Evolutionary conservation across 768 basidiomycete species (phyloP).

Genomic region (Daedaleopsis nitida): DNA sequence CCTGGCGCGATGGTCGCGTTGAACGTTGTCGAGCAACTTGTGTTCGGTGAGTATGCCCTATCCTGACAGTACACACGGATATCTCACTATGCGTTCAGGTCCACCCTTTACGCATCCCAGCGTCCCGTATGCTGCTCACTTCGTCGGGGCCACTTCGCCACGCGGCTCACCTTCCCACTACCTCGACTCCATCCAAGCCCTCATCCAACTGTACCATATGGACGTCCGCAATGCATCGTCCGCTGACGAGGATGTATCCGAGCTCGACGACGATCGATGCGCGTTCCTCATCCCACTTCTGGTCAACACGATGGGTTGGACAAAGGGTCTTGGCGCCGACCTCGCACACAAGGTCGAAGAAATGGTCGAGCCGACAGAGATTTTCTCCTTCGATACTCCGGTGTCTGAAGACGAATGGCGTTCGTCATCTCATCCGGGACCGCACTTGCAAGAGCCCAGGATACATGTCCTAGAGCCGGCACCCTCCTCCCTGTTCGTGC

Average conservation of each 20-base stretch:
- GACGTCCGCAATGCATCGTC: slow-evolving; percentile 59
- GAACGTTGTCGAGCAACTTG: slow-evolving; percentile 62
- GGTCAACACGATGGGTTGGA: slow-evolving; percentile 97
- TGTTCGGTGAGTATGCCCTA: slow-evolving; percentile 59
- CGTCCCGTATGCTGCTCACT: slow-evolving; percentile 75
- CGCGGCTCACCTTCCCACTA: slow-evolving; percentile 77
- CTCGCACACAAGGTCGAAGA: slow-evolving; percentile 71
- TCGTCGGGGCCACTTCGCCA: slow-evolving; percentile 78
- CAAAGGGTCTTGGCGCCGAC: slow-evolving; percentile 89
- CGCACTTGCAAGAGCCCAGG: neutral
- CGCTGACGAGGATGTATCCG: slow-evolving; percentile 19
- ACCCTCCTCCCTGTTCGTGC: slow-evolving; percentile 45
- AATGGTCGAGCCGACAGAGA: slow-evolving; percentile 56
- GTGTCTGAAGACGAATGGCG: slow-evolving; percentile 11
- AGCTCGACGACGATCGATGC: slow-evolving; percentile 42
- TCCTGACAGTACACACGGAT: neutral
- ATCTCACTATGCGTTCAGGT: slow-evolving; percentile 43
- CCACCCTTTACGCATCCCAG: slow-evolving; percentile 87
- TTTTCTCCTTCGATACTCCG: slow-evolving; percentile 51
- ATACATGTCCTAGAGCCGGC: slow-evolving; percentile 44
- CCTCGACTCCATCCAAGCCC: slow-evolving; percentile 62
- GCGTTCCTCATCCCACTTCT: slow-evolving; percentile 74
- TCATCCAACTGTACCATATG: slow-evolving; percentile 67
- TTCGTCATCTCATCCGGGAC: neutral
- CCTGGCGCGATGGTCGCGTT: slow-evolving; percentile 85